Conservation (phyloP, 352 stramenopile genomes). For the Phytopythium montanum region DNA sequence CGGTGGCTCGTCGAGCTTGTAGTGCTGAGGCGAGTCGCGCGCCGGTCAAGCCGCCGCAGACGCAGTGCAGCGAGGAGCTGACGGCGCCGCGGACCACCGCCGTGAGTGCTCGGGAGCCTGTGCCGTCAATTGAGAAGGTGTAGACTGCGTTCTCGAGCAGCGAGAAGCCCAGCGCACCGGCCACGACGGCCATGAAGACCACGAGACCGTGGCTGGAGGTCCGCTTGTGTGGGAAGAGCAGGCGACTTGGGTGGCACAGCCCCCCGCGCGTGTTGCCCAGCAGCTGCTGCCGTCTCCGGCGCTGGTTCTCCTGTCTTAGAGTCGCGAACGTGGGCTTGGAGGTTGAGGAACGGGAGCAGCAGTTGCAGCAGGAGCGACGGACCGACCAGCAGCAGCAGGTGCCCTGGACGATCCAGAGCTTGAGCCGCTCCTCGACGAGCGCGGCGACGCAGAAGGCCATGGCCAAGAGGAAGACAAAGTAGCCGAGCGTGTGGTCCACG, state of each 20-base stretch:
- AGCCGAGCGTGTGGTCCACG: constrained; percentile 54
- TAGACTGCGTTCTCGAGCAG: constrained; percentile 58
- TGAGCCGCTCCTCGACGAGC: constrained; percentile 62
- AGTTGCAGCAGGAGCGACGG: constrained; percentile 5
- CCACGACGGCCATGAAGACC: constrained; percentile 50
- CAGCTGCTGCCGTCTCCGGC: constrained; percentile 13
- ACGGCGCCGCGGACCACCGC: constrained; percentile 36
- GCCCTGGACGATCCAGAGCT: constrained; percentile 66
- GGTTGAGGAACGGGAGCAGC: background rate
- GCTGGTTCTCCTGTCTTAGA: constrained; percentile 21
- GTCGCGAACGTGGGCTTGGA: constrained; percentile 15
- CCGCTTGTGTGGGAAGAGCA: constrained; percentile 37
- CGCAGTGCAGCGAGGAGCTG: constrained; percentile 52
- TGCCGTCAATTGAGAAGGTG: constrained; percentile 30
- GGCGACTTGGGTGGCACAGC: constrained; percentile 44
- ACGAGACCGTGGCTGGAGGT: constrained; percentile 55
- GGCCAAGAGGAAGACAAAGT: constrained; percentile 53
- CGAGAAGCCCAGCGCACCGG: constrained; percentile 54
- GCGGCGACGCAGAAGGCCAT: constrained; percentile 53
- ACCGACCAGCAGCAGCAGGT: constrained; percentile 22
- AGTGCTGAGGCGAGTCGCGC: constrained; percentile 49
- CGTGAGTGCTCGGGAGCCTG: constrained; percentile 28
- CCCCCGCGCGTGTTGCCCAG: constrained; percentile 25
- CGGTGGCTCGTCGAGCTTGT: constrained; percentile 15
- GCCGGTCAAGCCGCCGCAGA: constrained; percentile 61